phyloP scores from a whole-genome alignment of 2,329 filamentous ascomycete genomes.

The Alternaria brassicae region DNA sequence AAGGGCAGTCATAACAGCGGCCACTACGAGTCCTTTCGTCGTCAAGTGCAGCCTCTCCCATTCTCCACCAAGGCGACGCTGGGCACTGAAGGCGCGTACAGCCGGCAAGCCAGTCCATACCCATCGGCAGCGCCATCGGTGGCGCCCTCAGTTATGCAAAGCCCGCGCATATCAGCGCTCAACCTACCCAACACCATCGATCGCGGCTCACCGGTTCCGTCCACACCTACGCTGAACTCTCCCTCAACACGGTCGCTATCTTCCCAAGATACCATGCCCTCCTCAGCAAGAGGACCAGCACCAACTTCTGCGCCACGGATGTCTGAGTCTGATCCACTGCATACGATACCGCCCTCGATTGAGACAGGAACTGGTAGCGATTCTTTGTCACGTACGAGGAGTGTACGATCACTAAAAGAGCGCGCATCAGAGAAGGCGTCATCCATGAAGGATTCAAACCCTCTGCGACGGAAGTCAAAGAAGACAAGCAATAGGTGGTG shows the following conservation, averaged over 20 bases:
- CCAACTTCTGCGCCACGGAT: constrained; percentile 43
- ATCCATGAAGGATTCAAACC: constrained; percentile 55
- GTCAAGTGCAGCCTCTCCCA: constrained; percentile 79
- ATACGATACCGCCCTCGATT: constrained; percentile 23
- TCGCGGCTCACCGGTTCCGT: constrained; percentile 33
- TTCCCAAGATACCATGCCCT: constrained; percentile 41
- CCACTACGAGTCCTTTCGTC: constrained; percentile 94
- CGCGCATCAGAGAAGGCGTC: constrained; percentile 41
- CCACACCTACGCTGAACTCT: constrained; percentile 36
- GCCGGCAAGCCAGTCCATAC: constrained; percentile 60
- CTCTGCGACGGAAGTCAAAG: constrained; percentile 62
- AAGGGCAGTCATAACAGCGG: constrained; percentile 96
- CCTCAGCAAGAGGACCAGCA: constrained; percentile 30
- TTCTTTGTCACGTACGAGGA: constrained; percentile 34
- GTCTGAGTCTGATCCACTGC: constrained; percentile 33
- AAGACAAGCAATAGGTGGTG: constrained; percentile 83
- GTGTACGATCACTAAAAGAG: constrained; percentile 42
- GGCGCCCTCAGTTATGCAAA: constrained; percentile 53
- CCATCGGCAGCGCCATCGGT: constrained; percentile 52
- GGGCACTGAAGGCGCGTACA: constrained; percentile 76
- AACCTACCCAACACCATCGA: constrained; percentile 38
- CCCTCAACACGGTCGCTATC: constrained; percentile 45
- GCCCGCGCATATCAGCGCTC: constrained; percentile 53
- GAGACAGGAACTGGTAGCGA: constrained; percentile 19
- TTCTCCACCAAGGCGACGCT: constrained; percentile 85